phyloP scores from a whole-genome alignment of 1,284 basidiomycete genomes.

The Cutaneotrichosporon curvatum region DNA sequence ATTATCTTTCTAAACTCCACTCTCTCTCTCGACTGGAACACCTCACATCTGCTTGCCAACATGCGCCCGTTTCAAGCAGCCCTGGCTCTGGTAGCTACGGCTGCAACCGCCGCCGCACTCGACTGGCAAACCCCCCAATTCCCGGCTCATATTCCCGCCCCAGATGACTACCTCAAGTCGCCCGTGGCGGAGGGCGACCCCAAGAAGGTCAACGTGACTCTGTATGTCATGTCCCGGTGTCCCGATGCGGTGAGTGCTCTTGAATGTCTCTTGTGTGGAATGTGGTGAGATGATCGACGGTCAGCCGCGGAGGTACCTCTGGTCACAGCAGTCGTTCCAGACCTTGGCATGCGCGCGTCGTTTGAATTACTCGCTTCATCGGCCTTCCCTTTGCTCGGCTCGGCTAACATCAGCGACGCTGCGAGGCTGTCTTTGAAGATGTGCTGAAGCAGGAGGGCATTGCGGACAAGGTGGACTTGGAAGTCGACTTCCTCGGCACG shows the following conservation, averaged over 20 bases:
- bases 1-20: too few species aligned
- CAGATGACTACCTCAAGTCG: background rate
- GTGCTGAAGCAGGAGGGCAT: slow-evolving; percentile 57
- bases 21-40: too few species aligned
- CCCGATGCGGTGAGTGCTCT: slow-evolving; percentile 42
- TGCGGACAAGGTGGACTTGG: slow-evolving; percentile 59
- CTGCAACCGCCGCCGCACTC: background rate
- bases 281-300: too few species aligned
- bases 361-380: too few species aligned
- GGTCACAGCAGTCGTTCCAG: too few species aligned
- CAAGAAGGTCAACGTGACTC: slow-evolving; percentile 33
- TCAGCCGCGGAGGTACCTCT: too few species aligned
- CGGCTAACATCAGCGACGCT: slow-evolving; percentile 44
- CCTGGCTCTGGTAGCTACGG: too few species aligned
- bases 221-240: slow-evolving; percentile 45
- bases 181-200: background rate
- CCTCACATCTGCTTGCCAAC: too few species aligned
- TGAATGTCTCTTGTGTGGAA: too few species aligned
- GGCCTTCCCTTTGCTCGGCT: too few species aligned
- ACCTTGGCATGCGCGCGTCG: too few species aligned
- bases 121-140: background rate
- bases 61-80: too few species aligned
- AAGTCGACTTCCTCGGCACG: slow-evolving; percentile 66
- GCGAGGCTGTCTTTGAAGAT: slow-evolving; percentile 66
- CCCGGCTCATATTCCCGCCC: background rate